Evolutionary conservation across 768 basidiomycete genomes (phyloP).

Genomic region (Amanita inopinata): DNA sequence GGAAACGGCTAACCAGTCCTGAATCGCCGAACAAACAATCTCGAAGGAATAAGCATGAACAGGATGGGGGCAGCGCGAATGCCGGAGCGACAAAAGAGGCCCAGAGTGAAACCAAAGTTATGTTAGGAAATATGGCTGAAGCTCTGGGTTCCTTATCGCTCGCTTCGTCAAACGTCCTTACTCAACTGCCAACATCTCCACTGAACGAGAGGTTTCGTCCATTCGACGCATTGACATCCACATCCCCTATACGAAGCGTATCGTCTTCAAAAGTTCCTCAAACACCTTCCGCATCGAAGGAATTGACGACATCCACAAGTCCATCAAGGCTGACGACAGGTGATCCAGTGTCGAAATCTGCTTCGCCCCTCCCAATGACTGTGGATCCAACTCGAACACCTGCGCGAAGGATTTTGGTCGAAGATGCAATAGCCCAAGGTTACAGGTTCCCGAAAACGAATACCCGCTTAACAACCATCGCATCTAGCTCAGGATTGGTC

Average conservation of each 20-base stretch:
- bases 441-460: conserved; percentile 40
- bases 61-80: too few species aligned
- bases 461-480: conserved; percentile 22
- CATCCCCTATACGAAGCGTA: conserved; percentile 4
- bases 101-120: too few species aligned
- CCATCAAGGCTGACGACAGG: conserved; percentile 15
- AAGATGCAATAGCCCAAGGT: conserved; percentile 39
- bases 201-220: conserved; percentile 2
- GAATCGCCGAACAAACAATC: background rate
- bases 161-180: conserved; percentile 29
- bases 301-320: conserved; percentile 18
- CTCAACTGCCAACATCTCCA: conserved; percentile 15
- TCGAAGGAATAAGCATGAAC: too few species aligned
- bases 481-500: conserved; percentile 8
- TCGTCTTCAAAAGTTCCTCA: background rate
- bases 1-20: background rate
- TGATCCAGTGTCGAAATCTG: conserved; percentile 25
- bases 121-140: too few species aligned
- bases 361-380: conserved; percentile 17
- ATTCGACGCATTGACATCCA: conserved; percentile 10
- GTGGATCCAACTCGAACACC: conserved; percentile 44
- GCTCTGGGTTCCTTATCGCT: conserved; percentile 41
- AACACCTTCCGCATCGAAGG: background rate
- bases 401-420: conserved; percentile 53
- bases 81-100: too few species aligned